Percentiles rank a stretch among this genome's conserved stretches.
Evolutionary conservation across 345 rosid genomes (phyloP).

Genomic region (Excoecaria agallocha): DNA sequence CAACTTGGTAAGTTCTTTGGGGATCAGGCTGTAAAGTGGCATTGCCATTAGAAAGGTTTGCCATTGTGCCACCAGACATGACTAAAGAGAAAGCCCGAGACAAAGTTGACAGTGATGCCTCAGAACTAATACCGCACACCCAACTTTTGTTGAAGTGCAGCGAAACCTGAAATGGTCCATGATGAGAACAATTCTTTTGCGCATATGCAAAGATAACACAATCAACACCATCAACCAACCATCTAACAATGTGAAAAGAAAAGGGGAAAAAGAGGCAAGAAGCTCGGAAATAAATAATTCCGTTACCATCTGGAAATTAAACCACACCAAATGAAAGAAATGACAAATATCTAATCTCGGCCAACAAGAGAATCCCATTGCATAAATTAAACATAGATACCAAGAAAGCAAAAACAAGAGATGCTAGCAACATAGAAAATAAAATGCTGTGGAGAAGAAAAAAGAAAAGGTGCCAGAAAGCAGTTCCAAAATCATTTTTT

Average conservation of each 20-base stretch:
- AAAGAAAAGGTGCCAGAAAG: background rate
- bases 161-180: conserved; percentile 15
- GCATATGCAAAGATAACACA: background rate
- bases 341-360: background rate
- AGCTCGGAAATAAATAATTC: background rate
- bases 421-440: background rate
- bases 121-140: conserved; percentile 4
- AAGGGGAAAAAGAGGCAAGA: background rate
- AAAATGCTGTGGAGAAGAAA: background rate
- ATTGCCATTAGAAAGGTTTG: conserved; percentile 17
- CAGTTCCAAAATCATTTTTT: background rate
- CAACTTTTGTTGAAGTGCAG: conserved; percentile 10
- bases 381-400: background rate
- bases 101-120: conserved; percentile 22
- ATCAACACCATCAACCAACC: background rate
- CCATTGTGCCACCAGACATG: conserved; percentile 45
- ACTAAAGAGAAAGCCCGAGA: conserved; percentile 21
- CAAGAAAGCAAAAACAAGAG: background rate
- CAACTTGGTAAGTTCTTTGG: conserved; percentile 42
- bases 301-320: background rate
- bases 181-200: background rate
- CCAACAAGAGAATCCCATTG: background rate
- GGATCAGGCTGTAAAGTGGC: too few relatives aligned
- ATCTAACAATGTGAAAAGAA: background rate
- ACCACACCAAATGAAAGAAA: background rate